Conservation (phyloP, 1,284 basidiomycete genomes). For the Agroathelia rolfsii region DNA sequence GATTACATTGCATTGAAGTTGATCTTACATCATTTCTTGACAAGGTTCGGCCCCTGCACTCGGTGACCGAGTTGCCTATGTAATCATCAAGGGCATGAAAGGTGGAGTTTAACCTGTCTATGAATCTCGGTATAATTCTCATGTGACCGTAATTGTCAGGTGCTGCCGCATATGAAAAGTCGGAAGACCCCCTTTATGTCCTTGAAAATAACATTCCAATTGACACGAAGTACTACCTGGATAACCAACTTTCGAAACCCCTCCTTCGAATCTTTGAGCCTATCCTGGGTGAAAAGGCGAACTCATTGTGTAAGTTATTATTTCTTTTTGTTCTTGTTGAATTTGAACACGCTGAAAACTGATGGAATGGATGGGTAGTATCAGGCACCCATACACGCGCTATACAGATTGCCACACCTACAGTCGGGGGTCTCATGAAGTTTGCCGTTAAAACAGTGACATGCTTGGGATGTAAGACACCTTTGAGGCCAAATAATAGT, state of each 20-base stretch:
- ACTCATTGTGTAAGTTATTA: conserved; percentile 59
- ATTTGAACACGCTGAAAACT: conserved; percentile 2
- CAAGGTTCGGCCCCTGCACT: conserved; percentile 82
- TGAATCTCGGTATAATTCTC: background rate
- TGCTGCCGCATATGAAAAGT: conserved; percentile 96
- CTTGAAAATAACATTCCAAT: conserved; percentile 95
- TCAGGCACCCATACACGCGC: conserved; percentile 89
- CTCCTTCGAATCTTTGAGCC: conserved; percentile 95
- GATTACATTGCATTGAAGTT: background rate
- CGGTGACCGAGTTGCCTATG: conserved; percentile 95
- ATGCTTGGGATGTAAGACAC: conserved; percentile 89
- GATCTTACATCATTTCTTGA: conserved; percentile 1
- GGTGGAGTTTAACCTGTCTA: conserved; percentile 31
- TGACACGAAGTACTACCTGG: conserved; percentile 93
- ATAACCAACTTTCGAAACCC: conserved; percentile 93
- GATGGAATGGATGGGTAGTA: conserved; percentile 38
- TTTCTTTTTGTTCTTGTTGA: background rate
- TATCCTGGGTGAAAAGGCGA: conserved; percentile 86
- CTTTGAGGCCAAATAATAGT: conserved; percentile 64
- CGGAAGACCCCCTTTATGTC: conserved; percentile 92
- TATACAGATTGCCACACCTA: conserved; percentile 91
- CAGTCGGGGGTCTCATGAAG: conserved; percentile 92
- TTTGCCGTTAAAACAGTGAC: conserved; percentile 92
- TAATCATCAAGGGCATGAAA: conserved; percentile 93
- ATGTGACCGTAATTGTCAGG: conserved; percentile 32